Base-by-base conservation (phyloP, 225 moss, liverwort and hornwort species). In the Sphagnum contortum region DNA sequence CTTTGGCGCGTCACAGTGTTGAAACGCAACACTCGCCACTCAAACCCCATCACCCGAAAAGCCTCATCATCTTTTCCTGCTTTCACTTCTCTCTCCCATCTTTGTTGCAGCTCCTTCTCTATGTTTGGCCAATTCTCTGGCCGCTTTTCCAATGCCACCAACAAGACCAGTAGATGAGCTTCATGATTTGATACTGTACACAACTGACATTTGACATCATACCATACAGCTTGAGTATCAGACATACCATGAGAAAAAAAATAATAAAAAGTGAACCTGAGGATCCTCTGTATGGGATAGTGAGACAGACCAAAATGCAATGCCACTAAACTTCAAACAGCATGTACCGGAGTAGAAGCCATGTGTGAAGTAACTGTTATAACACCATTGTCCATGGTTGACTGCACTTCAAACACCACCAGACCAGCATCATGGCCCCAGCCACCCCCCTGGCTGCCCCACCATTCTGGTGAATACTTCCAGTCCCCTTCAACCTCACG, bases 11-110 rank as follows among this genome's bases (percentile, higher is more conserved):
- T 96, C 8, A 80, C 60, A 50, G 66, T 48, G 71, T 96, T 96
- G 71, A 96, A 96, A 62, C 95, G 88, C 53, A 96, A 77, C 62
- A 96, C 95, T 56, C 95, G 89, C 95, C 95, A 96, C 73, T 92
- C 90, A 59, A 76, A 90, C 66, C 86, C 82, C 6, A 88, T 66
- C 47, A 92, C 60, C 69, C 71, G 71, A 45, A 76, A 69, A 46
- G 57, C 69, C 55, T 69, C 74, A 50, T 68, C 65, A 60, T 59
- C 60, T 12, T 48, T 3, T 47, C 46, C 55, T 12, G 71, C 69
- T 62, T 66, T 68, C 29, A 70, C 68, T 59, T 74, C 68, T 44
- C 62, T 63, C 57, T 47, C 70, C 60, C 75, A 70, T 51, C 73
- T 79, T 62, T 69, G 47, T 66, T 74, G 75, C 61, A 73, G 64